Evolutionary conservation across 805 yeast genomes (phyloP), one percentile per base, ranked within the genome.

Genomic region (Cyberlindnera maclurae): DNA sequence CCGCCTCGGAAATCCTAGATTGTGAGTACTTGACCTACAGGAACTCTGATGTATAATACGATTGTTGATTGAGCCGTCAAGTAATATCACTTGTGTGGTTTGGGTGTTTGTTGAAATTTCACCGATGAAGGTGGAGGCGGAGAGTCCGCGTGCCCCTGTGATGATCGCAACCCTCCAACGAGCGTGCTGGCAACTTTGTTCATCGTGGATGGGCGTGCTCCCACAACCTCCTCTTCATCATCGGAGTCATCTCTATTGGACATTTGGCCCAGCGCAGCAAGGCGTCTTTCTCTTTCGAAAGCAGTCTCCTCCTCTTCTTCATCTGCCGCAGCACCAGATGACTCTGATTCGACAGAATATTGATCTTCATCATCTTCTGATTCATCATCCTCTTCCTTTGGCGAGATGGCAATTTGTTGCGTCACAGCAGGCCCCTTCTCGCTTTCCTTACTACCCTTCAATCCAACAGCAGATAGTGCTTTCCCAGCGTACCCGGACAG

Each of bases 381-480:
- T 15, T 49, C 56, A 11, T 52, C 60, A 4, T 45, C 55, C 5
- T 41, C 49, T 15, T 40, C 42, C n/a, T 31, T 36, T 3, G 33
- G 30, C 17, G 36, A 36, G 26, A 33, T 30, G 28, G 13, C 13
- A 22, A 20, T 11, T n/a, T 7, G 6, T 12, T 12, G 11, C 10
- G n/a, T 20, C 4, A 15, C n/a, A 13, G 15, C 22, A 15, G 36
- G 33, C 12, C 29, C 10, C 5, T 11, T 20, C 9, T 12, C 12
- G 10, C 17, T n/a, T 5, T n/a, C 31, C 26, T 17, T 26, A 26
- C 31, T 33, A 9, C 31, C 42, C 40, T 68, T 71, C 29, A 78
- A 43, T 13, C 85, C 85, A 31, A 79, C 79, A 34, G 67, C 66
- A 1, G 73, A 63, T 27, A 79, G 63, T 1, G 82, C 81, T 42